A percentile compares a stretch with the other conserved stretches of the same genome.
These are phyloP conservation scores for Aspergillus pseudonomiae DNA, from an alignment of 2,329 filamentous ascomycete genomes.

Conservation along the genomic window DNA sequence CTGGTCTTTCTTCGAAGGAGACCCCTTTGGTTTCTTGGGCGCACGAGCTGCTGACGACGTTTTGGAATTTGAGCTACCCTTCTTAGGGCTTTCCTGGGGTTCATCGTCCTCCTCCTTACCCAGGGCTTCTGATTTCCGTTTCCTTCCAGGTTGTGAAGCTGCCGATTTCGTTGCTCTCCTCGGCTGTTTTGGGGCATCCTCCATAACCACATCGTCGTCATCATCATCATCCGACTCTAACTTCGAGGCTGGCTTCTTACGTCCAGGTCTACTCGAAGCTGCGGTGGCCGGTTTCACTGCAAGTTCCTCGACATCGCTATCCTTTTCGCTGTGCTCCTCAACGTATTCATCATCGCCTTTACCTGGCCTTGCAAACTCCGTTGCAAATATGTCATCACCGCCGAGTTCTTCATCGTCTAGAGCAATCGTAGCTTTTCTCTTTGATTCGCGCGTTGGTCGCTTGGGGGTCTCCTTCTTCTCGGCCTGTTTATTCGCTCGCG, in stretches of 20 bases:
- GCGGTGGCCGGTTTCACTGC: constrained; percentile 62
- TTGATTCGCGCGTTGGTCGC: constrained; percentile 14
- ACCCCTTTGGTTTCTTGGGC: constrained; percentile 55
- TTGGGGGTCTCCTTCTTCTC: constrained; percentile 44
- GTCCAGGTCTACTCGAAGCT: constrained; percentile 49
- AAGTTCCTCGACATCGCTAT: constrained; percentile 66
- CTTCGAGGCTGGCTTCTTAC: constrained; percentile 36
- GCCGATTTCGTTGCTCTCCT: constrained; percentile 52
- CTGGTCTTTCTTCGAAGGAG: constrained; percentile 66
- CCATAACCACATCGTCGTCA: constrained; percentile 57
- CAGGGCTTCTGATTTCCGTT: constrained; percentile 60
- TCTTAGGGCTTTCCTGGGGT: constrained; percentile 62
- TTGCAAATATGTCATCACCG: constrained; percentile 83
- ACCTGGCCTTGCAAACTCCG: constrained; percentile 66
- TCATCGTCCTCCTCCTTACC: constrained; percentile 59
- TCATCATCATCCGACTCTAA: constrained; percentile 47
- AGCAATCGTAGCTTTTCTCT: constrained; percentile 40
- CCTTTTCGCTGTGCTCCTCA: constrained; percentile 56
- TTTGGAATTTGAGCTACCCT: constrained; percentile 45
- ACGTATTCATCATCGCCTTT: constrained; percentile 71
- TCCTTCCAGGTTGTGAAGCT: constrained; percentile 44
- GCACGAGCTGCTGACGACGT: constrained; percentile 33
- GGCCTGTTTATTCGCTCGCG: constrained; percentile 47
- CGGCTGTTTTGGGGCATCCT: constrained; percentile 51
- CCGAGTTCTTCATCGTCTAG: constrained; percentile 69